Conservation (phyloP, 805 yeast species). For the Teunomyces kruisii region DNA sequence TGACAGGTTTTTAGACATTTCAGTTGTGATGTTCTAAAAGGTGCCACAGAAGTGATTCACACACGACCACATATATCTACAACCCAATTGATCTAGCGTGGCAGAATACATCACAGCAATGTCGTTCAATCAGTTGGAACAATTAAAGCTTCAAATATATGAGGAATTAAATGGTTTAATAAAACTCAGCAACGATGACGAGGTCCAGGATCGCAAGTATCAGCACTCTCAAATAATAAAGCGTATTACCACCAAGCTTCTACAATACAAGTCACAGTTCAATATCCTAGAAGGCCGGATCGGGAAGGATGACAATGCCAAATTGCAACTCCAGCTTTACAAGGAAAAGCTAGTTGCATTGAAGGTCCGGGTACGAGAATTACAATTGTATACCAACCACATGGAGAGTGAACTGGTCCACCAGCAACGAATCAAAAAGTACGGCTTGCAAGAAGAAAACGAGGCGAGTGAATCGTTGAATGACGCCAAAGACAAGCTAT, state of each 20-base stretch:
- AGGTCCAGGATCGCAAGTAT: slow-evolving; percentile 9
- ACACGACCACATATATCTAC: neutral
- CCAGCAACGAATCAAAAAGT: slow-evolving; percentile 30
- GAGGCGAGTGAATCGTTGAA: neutral
- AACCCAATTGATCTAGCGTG: neutral
- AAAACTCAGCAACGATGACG: slow-evolving; percentile 6
- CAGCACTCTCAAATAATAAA: slow-evolving; percentile 9
- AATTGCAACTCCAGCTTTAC: slow-evolving; percentile 15
- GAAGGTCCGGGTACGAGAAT: slow-evolving; percentile 23
- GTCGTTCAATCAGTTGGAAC: slow-evolving; percentile 16
- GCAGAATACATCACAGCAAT: neutral
- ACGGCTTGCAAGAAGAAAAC: slow-evolving; percentile 2
- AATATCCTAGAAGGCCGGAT: neutral
- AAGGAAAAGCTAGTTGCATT: slow-evolving; percentile 19
- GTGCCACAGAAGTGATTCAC: no score
- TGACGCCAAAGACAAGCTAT: slow-evolving; percentile 15
- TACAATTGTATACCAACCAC: slow-evolving; percentile 27
- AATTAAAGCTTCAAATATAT: slow-evolving; percentile 20
- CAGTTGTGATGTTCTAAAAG: no score
- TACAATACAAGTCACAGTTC: slow-evolving; percentile 5
- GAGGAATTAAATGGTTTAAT: slow-evolving; percentile 16
- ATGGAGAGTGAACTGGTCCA: slow-evolving; percentile 29
- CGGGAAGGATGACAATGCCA: neutral
- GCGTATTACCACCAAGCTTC: slow-evolving; percentile 6
- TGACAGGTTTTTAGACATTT: no score